A percentile compares a stretch with the other conserved stretches of the same genome.
Evolutionary conservation across 1,139 yeast genomes (phyloP).

Genomic region (Komagataea norvegica): DNA sequence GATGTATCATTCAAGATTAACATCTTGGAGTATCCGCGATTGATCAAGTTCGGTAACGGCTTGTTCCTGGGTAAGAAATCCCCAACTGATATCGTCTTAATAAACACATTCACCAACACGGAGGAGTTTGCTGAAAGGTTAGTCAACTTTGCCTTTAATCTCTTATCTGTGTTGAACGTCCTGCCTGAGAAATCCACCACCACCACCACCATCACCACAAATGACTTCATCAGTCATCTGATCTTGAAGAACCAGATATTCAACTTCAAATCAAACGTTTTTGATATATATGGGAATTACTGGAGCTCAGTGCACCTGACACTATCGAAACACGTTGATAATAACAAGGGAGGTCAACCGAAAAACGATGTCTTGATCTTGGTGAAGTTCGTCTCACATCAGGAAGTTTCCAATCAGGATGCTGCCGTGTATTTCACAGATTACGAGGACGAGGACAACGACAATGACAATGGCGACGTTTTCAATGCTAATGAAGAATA

Average conservation of each 20-base stretch:
- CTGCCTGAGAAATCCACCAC: background rate
- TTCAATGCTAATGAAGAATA: too few relatives aligned
- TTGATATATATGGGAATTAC: slow-evolving; percentile 10
- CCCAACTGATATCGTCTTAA: background rate
- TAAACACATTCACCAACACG: slow-evolving; percentile 1
- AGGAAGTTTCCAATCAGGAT: too few relatives aligned
- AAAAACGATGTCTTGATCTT: too few relatives aligned
- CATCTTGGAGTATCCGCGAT: slow-evolving; percentile 4
- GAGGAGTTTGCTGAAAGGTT: slow-evolving; percentile 5
- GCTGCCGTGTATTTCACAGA: too few relatives aligned
- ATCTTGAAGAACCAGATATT: slow-evolving; percentile 3
- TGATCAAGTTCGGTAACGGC: slow-evolving; percentile 8
- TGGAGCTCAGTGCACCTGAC: slow-evolving; percentile 6
- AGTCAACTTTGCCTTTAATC: background rate
- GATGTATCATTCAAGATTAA: too few relatives aligned
- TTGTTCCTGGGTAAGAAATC: slow-evolving; percentile 9
- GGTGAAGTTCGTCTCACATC: too few relatives aligned
- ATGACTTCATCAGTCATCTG: background rate
- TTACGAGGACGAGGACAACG: too few relatives aligned
- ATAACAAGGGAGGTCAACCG: background rate
- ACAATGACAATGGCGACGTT: too few relatives aligned
- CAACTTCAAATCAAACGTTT: slow-evolving; percentile 9
- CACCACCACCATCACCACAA: background rate
- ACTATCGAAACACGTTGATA: background rate
- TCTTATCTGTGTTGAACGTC: slow-evolving; percentile 1